Base-by-base conservation (phyloP, 1,139 yeast genomes). In the Candida frijolesensis region DNA sequence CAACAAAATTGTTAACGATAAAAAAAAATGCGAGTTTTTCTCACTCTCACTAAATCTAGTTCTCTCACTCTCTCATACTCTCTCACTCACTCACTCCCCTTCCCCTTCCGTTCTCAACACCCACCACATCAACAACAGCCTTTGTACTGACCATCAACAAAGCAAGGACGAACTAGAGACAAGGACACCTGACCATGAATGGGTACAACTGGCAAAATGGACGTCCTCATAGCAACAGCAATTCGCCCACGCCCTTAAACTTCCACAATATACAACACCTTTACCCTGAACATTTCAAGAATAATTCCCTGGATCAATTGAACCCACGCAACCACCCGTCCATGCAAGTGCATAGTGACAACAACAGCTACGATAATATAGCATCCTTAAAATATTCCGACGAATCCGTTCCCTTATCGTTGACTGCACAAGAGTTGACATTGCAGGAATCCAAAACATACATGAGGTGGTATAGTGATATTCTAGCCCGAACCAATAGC, bases 401-500 rank as follows among this genome's bases (percentile, higher is more conserved):
- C 10, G 43, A 38, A 5, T 41, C 49, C 18, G 77, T 84, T 2
- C 90, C 92, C 0, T 67, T 87, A 44, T 82, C 90, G 1, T 67
- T 87, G 22, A 76, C 85, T 0, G 79, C 83, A 0, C 81, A 79
- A 47, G 88, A 86, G 47, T 70, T 87, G 42, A 77, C 89, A 0
- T 71, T 74, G 14, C 83, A 82, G 53, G 95, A 87, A 60, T 79
- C 84, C 2, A 83, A 83, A 59, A 86, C 94, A 0, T 87, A 87
- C 64, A 74, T 86, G 64, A 70, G 94, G 58, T 87, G 95, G 95
- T 87, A 87, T 62, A 83, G 84, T 59, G 86, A 84, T 60, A 83
- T 87, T 14, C 74, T 84, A 43, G 78, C 85, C 12, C 75, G 89
- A 46, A 74, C 79, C 12, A 80, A 79, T 55, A 71, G 80, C 39